Evolutionary conservation across 768 basidiomycete genomes (phyloP), one percentile per base, ranked within the genome.

Genomic region (Boletus sensibilis): DNA sequence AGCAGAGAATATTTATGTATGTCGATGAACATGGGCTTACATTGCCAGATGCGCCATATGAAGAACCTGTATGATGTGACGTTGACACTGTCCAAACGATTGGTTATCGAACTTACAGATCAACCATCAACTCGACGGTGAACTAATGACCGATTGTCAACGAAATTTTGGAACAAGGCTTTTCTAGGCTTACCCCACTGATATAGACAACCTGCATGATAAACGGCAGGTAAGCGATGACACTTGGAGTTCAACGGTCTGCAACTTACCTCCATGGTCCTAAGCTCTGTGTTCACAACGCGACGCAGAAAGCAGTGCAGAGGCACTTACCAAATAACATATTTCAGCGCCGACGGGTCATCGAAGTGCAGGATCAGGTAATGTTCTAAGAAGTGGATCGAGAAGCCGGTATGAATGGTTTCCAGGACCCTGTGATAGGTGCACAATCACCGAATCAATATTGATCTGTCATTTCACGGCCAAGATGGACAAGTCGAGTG

Each of bases 21-120:
- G 27, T 29, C 27, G 27, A 21, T 20, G n/a, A 21, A 49, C 16
- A 21, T 23, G 31, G 10, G 33, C 63, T 55, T 46, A 64, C 63
- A 23, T 48, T 56, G 55, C 59, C 59, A 57, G 20, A 64, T 54
- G 20, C 63, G 63, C 63, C 63, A 64, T 29, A 64, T 33, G 27
- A 61, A 64, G 39, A 47, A 61, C 11, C 63, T 64, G 43, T 21
- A 34, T 16, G 44, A 21, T 6, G n/a, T 18, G 27, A 7, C 4
- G 2, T 56, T 12, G 46, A 35, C n/a, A 21, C 16, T 18, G 2
- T 34, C 35, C 23, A n/a, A 29, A n/a, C 8, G 0, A 40, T 29
- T 12, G 20, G 18, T 34, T 4, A 25, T 29, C 8, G 6, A 35
- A 18, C 59, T 16, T 35, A 53, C 59, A 58, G 20, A 39, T 60